Percentiles rank a stretch among this genome's conserved stretches.
These are phyloP conservation scores for Mortierella sp. DNA, from an alignment of 371 early-diverging fungal species.

Conservation along the genomic window DNA sequence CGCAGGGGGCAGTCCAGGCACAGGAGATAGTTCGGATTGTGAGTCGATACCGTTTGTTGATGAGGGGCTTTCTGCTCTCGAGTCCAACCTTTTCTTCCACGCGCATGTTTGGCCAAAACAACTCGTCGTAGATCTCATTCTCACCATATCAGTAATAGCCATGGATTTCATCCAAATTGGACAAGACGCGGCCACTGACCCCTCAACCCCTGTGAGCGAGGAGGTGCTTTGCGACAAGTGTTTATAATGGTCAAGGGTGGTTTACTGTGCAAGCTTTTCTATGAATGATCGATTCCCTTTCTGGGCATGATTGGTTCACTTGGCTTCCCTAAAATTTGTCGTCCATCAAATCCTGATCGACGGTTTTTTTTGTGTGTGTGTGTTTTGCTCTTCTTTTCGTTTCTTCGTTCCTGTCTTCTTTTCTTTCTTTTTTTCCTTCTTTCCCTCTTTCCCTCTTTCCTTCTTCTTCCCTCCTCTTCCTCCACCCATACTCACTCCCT, in stretches of 20 bases:
- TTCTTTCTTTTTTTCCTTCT: background rate
- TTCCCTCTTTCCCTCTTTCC: constrained; percentile 2
- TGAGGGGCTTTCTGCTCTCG: constrained; percentile 27
- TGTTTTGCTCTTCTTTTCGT: background rate
- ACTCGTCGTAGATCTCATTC: background rate
- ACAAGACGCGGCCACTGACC: too few relatives aligned
- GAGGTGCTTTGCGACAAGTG: too few relatives aligned
- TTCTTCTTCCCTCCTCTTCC: background rate
- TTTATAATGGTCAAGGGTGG: too few relatives aligned
- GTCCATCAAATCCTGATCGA: background rate
- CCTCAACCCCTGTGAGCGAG: background rate
- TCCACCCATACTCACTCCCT: background rate
- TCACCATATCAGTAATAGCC: background rate
- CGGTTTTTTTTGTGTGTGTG: background rate
- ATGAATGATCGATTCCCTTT: background rate
- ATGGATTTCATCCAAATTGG: too few relatives aligned
- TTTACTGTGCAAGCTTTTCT: background rate
- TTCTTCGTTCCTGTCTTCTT: background rate
- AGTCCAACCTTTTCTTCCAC: constrained; percentile 26
- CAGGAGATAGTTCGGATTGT: constrained; percentile 47
- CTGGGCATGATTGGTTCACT: background rate
- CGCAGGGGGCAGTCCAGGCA: constrained; percentile 37
- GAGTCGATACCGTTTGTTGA: constrained; percentile 29
- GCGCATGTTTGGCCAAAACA: constrained; percentile 13
- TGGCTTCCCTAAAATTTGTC: background rate